Base-by-base conservation (phyloP, 1,284 basidiomycete genomes). In the Apiotrichum domesticum region DNA sequence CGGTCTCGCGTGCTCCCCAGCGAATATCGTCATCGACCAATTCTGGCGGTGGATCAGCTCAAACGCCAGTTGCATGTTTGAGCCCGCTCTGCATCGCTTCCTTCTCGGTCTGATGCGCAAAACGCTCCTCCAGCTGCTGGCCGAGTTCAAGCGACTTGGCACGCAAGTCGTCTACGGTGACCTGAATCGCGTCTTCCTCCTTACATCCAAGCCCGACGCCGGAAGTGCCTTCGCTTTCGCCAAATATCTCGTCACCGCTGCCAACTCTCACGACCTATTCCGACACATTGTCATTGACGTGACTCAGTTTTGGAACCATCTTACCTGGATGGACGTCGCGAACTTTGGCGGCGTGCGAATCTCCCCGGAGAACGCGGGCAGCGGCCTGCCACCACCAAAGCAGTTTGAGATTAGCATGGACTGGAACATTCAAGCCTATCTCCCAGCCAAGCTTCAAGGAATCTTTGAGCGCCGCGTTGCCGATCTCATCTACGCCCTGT, bases 41-140 rank as follows among this genome's bases (percentile, higher is more conserved):
- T 98, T 98, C 78, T 98, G 94, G 93, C 82, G 96, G 35, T 99
- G 96, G 96, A 83, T 96, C 61, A 89, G 86, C 68, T 93, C 89
- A 2, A 85, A 83, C 48, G 81, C 85, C 3, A 90, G 93, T 35
- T 83, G 86, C 58, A 85, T 98, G 80, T 96, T 92, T 70, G 96
- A 99, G 72, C 87, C 94, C 1, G 88, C 91, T 52, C 81, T 98
- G 6, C 92, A 98, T 72, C 85, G 88, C 0, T 99, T 98, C 78
- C 79, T 98, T 11, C 88, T 94, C 64, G 89, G 93, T 8, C 82
- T 98, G 52, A 98, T 99, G 96, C 86, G 90, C 62, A 98, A 99
- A 80, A 95, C 90, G 0, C 94, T 98, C 74, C 88, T 98, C 46
- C 96, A 98, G 77, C 82, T 98, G 58, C 82, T 98, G 13, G 94